These are phyloP conservation scores for Aegilops bicornis DNA, from an alignment of 176 grass and related monocot genomes.

Conservation along the genomic window DNA sequence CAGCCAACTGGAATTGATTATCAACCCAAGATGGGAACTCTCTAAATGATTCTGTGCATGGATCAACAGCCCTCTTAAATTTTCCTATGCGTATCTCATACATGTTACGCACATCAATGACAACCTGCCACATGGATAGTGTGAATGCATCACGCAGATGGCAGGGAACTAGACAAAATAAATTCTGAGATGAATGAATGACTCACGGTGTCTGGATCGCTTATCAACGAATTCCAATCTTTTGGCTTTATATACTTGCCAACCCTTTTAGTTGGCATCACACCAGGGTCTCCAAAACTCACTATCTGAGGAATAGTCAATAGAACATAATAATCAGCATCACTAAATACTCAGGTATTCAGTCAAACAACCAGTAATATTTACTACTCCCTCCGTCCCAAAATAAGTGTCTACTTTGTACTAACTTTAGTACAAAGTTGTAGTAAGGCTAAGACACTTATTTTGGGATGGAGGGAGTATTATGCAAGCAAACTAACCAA, in stretches of 20 bases:
- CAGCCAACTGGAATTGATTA: conserved; percentile 65
- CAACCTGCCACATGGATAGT: conserved; percentile 49
- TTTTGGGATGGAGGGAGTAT: too few species aligned
- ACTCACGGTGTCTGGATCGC: conserved; percentile 81
- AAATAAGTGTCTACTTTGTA: too few species aligned
- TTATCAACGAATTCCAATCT: conserved; percentile 93
- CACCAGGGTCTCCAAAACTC: conserved; percentile 76
- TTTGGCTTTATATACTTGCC: conserved; percentile 89
- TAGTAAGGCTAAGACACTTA: too few species aligned
- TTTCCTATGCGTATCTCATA: conserved; percentile 97
- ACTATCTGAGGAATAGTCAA: conserved; percentile 61
- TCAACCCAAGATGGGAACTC: conserved; percentile 89
- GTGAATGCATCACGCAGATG: conserved; percentile 16
- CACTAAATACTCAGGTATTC: background rate
- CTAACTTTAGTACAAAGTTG: too few species aligned
- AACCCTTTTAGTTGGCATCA: conserved; percentile 84
- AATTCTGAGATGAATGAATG: conserved; percentile 17
- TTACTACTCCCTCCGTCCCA: too few species aligned
- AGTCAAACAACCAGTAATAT: background rate
- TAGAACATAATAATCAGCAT: conserved; percentile 28
- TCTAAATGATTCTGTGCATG: conserved; percentile 76
- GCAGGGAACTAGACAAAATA: background rate
- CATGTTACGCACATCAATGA: conserved; percentile 96
- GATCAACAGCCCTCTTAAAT: conserved; percentile 89
- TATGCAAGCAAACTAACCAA: conserved; percentile 30